Conservation (phyloP, 306 rosid species). For the Argentina anserina region DNA sequence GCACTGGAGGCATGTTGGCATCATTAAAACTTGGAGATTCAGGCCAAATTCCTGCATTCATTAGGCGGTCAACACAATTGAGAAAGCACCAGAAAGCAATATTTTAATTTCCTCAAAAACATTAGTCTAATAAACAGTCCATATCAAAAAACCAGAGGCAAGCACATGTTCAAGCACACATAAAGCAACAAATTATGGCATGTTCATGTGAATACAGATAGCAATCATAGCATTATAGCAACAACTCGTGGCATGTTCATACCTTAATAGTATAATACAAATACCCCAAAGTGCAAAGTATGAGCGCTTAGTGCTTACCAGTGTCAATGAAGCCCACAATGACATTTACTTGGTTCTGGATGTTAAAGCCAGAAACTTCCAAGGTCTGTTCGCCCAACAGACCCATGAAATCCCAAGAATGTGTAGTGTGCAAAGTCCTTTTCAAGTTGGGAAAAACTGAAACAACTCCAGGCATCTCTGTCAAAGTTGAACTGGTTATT, state of each 20-base stretch:
- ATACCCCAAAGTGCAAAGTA: not conserved
- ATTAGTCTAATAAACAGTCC: not conserved
- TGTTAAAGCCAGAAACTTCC: constrained; percentile 47
- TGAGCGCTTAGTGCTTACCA: constrained; percentile 31
- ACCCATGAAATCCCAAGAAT: constrained; percentile 85
- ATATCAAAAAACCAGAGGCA: not conserved
- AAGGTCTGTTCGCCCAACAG: constrained; percentile 47
- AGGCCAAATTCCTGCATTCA: constrained; percentile 73
- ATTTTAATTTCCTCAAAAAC: not conserved
- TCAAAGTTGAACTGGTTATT: constrained; percentile 26
- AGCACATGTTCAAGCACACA: constrained; percentile 1
- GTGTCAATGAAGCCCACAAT: constrained; percentile 74
- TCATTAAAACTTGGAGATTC: constrained; percentile 77
- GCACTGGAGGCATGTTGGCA: constrained; percentile 64
- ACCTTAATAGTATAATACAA: not conserved
- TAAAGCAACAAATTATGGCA: constrained; percentile 4
- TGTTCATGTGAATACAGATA: constrained; percentile 7
- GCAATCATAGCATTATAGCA: too few species aligned
- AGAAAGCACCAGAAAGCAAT: not conserved
- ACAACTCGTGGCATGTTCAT: not conserved
- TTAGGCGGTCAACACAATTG: constrained; percentile 17
- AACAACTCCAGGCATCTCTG: constrained; percentile 69
- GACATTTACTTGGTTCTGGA: constrained; percentile 60
- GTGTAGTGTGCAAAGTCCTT: constrained; percentile 71
- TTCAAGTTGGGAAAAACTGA: constrained; percentile 70